Evolutionary conservation across 2,329 filamentous ascomycete species (phyloP), one percentile per base, ranked within the genome.

Genomic region (Sphaerostilbella broomeana): DNA sequence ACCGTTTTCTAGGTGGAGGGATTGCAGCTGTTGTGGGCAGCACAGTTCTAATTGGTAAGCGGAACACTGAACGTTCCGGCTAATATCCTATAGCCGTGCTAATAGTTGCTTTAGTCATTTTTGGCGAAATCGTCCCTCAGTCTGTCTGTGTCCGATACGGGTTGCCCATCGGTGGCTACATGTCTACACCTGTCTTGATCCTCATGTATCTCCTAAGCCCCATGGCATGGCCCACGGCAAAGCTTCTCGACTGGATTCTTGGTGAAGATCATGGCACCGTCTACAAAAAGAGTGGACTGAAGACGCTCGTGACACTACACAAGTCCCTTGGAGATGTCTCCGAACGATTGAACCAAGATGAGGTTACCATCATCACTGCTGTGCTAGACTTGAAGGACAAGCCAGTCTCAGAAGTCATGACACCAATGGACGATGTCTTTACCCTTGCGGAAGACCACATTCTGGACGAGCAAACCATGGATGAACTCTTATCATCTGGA

Each of bases 321-420:
- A 88, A 94, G 63, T 94, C 86, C 2, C 68, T 97, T 10, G 92
- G 92, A 19, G 81, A 86, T 31, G 83, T 84, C 20, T 84, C 84
- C 26, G 88, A 98, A 57, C 83, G 92, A 42, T 70, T 98, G 38
- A 97, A 95, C 62, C 84, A 95, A 51, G 92, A 98, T 57, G 92
- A 98, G 62, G 92, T 98, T 49, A 97, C 92, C 44, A 98, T 98
- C 60, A 98, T 98, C 62, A 95, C 86, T 50, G 90, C 92, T 25
- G 92, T 97, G 11, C 69, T 98, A 42, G 92, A 98, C 58, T 71
- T 98, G 49, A 98, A 97, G 67, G 89, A 92, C 51, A 98, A 98
- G 67, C 74, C 90, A 1, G 89, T 98, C 6, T 87, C 86, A 30
- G 84, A 79, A 56, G 95, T 98, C 57, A 98, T 98, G 92, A 98